Conservation (phyloP, 1,139 yeast genomes). For the Taphrina pruni region DNA sequence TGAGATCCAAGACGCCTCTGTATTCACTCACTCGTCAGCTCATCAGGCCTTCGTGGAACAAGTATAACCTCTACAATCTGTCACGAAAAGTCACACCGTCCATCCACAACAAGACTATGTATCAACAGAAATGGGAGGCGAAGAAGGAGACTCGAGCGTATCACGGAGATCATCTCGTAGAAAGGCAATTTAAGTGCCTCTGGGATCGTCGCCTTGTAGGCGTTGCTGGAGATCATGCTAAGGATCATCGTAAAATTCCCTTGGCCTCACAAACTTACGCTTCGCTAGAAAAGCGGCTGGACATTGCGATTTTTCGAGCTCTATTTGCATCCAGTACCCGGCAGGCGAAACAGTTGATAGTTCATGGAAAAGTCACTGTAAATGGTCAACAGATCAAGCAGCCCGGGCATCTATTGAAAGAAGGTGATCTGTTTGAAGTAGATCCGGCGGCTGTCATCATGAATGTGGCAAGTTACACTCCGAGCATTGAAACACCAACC, state of each 20-base stretch:
- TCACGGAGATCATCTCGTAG: constrained; percentile 93
- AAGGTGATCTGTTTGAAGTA: constrained; percentile 88
- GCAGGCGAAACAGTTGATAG: constrained; percentile 89
- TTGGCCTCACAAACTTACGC: constrained; percentile 88
- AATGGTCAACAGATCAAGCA: constrained; percentile 76
- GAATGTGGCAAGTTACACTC: constrained; percentile 50
- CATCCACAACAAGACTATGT: constrained; percentile 66
- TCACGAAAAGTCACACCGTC: constrained; percentile 67
- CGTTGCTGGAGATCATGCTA: constrained; percentile 32
- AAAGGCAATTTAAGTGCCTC: constrained; percentile 64
- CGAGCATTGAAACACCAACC: not conserved
- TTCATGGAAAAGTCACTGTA: constrained; percentile 81
- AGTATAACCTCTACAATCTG: constrained; percentile 85
- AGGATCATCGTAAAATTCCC: constrained; percentile 62
- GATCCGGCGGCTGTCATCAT: constrained; percentile 82
- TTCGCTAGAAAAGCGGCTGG: constrained; percentile 83
- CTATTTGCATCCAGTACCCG: constrained; percentile 92
- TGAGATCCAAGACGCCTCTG: constrained; percentile 29
- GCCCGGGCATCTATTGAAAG: constrained; percentile 76
- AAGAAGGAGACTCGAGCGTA: constrained; percentile 92
- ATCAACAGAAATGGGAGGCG: constrained; percentile 89
- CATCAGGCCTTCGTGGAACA: constrained; percentile 88
- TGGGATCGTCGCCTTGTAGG: constrained; percentile 44
- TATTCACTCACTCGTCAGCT: constrained; percentile 34
- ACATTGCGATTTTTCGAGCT: constrained; percentile 85